Conservation (phyloP, 768 basidiomycete species). For the Tricholoma flavovirens region DNA sequence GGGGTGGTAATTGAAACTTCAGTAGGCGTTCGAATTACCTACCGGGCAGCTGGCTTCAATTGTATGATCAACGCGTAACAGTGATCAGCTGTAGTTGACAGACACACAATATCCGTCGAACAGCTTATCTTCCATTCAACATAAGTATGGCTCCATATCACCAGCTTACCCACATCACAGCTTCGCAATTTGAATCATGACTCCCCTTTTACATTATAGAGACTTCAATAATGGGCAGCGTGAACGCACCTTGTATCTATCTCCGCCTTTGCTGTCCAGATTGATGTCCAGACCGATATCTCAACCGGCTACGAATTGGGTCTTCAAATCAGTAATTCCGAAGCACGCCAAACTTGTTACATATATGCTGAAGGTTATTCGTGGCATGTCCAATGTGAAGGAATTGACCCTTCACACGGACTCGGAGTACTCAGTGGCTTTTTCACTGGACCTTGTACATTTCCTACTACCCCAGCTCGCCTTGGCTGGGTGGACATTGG, state of each 20-base stretch:
- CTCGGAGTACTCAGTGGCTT: background rate
- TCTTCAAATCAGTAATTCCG: no score
- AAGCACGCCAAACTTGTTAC: no score
- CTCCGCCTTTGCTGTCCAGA: background rate
- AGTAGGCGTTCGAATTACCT: no score
- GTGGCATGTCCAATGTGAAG: no score
- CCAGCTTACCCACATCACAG: slow-evolving; percentile 5
- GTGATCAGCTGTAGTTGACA: no score
- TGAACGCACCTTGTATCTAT: background rate
- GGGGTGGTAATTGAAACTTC: no score
- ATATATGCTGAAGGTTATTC: no score
- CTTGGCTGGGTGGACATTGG: slow-evolving; percentile 16
- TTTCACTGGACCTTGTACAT: background rate
- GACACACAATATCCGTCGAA: no score
- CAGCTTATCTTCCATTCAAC: slow-evolving; percentile 11
- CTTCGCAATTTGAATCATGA: slow-evolving; percentile 8
- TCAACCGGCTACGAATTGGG: no score
- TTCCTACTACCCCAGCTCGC: slow-evolving; percentile 10
- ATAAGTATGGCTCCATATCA: slow-evolving; percentile 15
- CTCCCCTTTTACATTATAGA: background rate
- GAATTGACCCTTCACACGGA: background rate
- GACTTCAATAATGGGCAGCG: background rate
- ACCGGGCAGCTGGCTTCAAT: background rate
- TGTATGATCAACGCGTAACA: no score
- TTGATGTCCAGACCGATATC: no score